Base-by-base conservation (phyloP, 2,329 filamentous ascomycete species). In the Trichoderma oligosporum region DNA sequence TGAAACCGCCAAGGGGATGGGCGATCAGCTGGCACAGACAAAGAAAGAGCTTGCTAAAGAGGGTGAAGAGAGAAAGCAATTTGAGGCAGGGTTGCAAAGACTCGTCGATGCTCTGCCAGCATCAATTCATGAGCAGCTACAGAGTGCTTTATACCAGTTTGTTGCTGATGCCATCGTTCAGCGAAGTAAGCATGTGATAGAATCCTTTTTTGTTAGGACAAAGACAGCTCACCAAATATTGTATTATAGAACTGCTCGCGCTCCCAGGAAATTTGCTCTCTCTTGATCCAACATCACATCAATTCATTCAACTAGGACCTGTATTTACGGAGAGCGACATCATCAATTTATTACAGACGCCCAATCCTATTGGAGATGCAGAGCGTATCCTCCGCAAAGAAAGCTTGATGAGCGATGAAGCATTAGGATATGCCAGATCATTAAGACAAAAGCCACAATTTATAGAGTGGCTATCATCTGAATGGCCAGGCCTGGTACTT, bases 301-400 rank as follows among this genome's bases (percentile, higher is more conserved):
- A 25, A 16, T 4, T 27, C 8, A 29, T 24, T 8, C 52, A 29
- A 18, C 24, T 12, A 12, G 5, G 6, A 3, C 31, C 24, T 4
- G 22, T 5, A 11, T 29, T 55, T 8, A 55, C 22, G 4, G 52
- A 55, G 31, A 38, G 22, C 3, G 52, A 55, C 1, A 55, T 55
- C 11, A 14, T 55, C 22, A 55, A 38, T 16, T 29, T 55, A 5
- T 31, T 55, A 18, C 52, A 55, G 24, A 46, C 52, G 1, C 41
- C 41, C 9, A 41, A 55, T 16, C 31, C 52, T 2, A 38, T 46
- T 12, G 52, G 41, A 7, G 52, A 55, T 38, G 52, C 52, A 5
- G 52, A 55, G 24, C 52, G 52, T 14, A 55, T 55, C n/a, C 31
- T 55, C 4, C 52, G 52, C n/a, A 55, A 55, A 31, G 52, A 55